Conservation (phyloP, 169 alveolate species). For the Ichthyophthirius multifiliis region DNA sequence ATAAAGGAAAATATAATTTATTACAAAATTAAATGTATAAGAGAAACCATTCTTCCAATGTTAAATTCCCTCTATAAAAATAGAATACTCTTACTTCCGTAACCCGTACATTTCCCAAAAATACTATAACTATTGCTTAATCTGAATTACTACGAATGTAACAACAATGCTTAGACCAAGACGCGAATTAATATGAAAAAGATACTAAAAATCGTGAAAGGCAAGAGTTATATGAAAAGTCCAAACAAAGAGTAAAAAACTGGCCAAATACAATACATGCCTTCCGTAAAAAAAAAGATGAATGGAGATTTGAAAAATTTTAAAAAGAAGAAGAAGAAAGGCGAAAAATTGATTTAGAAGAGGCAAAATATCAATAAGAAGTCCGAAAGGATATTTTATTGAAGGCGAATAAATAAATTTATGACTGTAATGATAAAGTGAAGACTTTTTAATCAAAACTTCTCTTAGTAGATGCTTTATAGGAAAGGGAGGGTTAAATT, state of each 20-base stretch:
- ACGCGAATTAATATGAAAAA: background rate
- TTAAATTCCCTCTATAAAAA: too few relatives aligned
- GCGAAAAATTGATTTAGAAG: slow-evolving; percentile 55
- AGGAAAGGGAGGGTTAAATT: slow-evolving; percentile 45
- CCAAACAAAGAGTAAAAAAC: slow-evolving; percentile 52
- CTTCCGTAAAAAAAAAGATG: slow-evolving; percentile 50
- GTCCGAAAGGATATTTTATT: slow-evolving; percentile 44
- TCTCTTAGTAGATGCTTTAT: slow-evolving; percentile 46
- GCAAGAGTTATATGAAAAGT: slow-evolving; percentile 44
- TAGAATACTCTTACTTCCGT: too few relatives aligned
- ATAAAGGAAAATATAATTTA: too few relatives aligned
- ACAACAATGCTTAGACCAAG: background rate
- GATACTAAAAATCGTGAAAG: slow-evolving; percentile 21
- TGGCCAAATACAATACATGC: slow-evolving; percentile 70
- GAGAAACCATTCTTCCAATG: too few relatives aligned
- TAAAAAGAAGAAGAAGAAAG: slow-evolving; percentile 66
- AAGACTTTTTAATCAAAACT: slow-evolving; percentile 57
- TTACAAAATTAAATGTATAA: too few relatives aligned
- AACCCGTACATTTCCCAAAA: too few relatives aligned
- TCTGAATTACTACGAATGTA: slow-evolving; percentile 9
- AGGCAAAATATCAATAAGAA: slow-evolving; percentile 41
- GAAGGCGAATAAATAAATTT: slow-evolving; percentile 51
- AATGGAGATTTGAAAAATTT: slow-evolving; percentile 49
- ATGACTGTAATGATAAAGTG: slow-evolving; percentile 58
- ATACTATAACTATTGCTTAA: too few relatives aligned